phyloP scores from a whole-genome alignment of 257 asterid genomes.

The Rubia yunnanensis region DNA sequence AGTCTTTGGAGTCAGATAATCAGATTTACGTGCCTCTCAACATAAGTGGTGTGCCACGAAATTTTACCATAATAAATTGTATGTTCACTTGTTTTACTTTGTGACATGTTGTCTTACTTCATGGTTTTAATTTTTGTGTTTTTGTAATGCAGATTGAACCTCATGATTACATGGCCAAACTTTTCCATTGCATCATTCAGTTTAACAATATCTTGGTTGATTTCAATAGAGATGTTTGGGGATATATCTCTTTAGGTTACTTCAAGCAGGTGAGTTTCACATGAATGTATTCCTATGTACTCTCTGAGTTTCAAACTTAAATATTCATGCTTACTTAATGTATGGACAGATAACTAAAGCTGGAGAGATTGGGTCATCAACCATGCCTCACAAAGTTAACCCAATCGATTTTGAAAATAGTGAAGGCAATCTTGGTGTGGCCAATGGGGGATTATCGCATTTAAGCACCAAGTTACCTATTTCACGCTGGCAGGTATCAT shows the following conservation, averaged over 20 bases:
- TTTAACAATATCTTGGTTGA: conserved; percentile 76
- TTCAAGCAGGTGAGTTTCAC: too few relatives aligned
- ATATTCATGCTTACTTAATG: not conserved
- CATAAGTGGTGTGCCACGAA: too few relatives aligned
- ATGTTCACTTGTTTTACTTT: not conserved
- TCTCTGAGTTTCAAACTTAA: too few relatives aligned
- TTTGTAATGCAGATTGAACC: conserved; percentile 49
- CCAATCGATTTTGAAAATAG: too few relatives aligned
- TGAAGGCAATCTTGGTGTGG: conserved; percentile 68
- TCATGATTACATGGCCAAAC: conserved; percentile 78
- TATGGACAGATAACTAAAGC: conserved; percentile 68
- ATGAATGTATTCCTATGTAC: too few relatives aligned
- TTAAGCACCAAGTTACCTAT: conserved; percentile 67
- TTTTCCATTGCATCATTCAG: conserved; percentile 51
- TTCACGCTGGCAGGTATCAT: conserved; percentile 82
- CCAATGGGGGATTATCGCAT: conserved; percentile 56
- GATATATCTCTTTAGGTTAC: too few relatives aligned
- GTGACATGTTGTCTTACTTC: not conserved
- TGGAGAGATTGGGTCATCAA: conserved; percentile 88
- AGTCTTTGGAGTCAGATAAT: not conserved
- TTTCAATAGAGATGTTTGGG: conserved; percentile 60
- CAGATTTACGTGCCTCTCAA: not conserved
- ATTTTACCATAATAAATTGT: not conserved
- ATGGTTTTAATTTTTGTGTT: conserved; percentile 1
- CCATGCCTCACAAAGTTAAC: too few relatives aligned